These are phyloP conservation scores for Sugiyamaella americana DNA, from an alignment of 805 yeast genomes.

Conservation along the genomic window DNA sequence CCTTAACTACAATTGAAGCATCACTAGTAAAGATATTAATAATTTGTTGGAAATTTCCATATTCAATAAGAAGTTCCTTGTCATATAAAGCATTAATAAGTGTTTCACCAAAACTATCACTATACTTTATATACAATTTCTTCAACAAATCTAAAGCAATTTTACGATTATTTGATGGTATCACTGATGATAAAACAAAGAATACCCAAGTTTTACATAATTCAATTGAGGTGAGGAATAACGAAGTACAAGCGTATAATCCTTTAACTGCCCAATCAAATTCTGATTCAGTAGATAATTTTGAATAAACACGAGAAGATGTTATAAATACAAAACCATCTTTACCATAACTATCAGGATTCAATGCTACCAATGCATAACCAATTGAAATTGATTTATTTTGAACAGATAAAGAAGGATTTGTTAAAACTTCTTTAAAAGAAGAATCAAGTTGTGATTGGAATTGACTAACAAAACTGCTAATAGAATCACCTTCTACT, in stretches of 20 bases:
- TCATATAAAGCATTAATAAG: background rate
- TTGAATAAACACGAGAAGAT: constrained; percentile 12
- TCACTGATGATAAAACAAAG: background rate
- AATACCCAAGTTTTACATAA: background rate
- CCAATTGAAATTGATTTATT: constrained; percentile 50
- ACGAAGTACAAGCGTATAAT: constrained; percentile 5
- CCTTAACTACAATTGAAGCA: constrained; percentile 7
- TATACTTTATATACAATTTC: background rate
- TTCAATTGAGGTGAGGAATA: background rate
- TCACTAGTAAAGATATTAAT: constrained; percentile 4
- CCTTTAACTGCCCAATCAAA: constrained; percentile 10
- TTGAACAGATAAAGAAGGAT: constrained; percentile 51
- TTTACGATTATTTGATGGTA: background rate
- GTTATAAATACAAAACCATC: background rate
- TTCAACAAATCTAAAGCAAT: background rate
- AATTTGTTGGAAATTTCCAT: background rate
- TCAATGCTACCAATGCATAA: constrained; percentile 20
- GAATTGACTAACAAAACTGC: constrained; percentile 20
- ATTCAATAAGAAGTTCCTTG: background rate
- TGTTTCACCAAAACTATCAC: background rate
- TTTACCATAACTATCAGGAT: background rate
- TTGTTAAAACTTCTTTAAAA: constrained; percentile 40
- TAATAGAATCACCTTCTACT: constrained; percentile 2
- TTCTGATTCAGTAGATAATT: constrained; percentile 15
- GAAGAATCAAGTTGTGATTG: constrained; percentile 29